Conservation (phyloP, 768 basidiomycete genomes). For the Auricularia cornea region DNA sequence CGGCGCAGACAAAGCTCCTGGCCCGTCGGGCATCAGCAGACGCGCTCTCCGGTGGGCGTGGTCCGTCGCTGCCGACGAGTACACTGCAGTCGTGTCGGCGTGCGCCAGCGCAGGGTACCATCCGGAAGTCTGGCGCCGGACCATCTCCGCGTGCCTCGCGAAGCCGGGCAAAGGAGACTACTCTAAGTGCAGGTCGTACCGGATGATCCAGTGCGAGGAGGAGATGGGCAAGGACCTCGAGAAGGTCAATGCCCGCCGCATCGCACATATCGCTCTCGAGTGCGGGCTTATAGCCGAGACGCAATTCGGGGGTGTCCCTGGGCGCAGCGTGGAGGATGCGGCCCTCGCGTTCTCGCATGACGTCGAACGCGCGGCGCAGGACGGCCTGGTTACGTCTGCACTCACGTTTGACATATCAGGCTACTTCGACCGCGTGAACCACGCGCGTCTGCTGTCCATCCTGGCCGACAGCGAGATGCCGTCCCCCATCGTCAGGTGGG, state of each 20-base stretch:
- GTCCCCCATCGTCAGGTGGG: not conserved
- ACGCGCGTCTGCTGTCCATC: slow-evolving; percentile 1
- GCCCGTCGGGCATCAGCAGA: too few species aligned
- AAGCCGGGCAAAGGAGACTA: slow-evolving; percentile 10
- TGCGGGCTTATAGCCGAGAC: not conserved
- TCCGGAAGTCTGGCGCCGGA: slow-evolving; percentile 1
- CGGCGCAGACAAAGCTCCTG: slow-evolving; percentile 8
- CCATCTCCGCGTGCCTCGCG: slow-evolving; percentile 3
- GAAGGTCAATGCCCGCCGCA: not conserved
- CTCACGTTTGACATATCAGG: not conserved
- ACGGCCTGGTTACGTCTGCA: too few species aligned
- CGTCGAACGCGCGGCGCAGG: not conserved
- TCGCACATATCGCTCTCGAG: not conserved
- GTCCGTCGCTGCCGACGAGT: slow-evolving; percentile 1
- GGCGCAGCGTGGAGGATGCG: not conserved
- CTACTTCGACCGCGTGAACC: not conserved
- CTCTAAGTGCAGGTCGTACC: slow-evolving; percentile 6
- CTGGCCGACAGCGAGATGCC: not conserved
- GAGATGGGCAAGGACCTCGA: not conserved
- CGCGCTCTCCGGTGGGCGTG: slow-evolving; percentile 7
- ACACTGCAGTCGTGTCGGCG: not conserved
- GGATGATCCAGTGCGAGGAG: slow-evolving; percentile 6
- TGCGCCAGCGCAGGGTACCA: slow-evolving; percentile 6
- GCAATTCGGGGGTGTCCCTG: too few species aligned
- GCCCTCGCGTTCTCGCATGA: not conserved